Base-by-base conservation (phyloP, 768 basidiomycete species). In the Scleroderma bovista region DNA sequence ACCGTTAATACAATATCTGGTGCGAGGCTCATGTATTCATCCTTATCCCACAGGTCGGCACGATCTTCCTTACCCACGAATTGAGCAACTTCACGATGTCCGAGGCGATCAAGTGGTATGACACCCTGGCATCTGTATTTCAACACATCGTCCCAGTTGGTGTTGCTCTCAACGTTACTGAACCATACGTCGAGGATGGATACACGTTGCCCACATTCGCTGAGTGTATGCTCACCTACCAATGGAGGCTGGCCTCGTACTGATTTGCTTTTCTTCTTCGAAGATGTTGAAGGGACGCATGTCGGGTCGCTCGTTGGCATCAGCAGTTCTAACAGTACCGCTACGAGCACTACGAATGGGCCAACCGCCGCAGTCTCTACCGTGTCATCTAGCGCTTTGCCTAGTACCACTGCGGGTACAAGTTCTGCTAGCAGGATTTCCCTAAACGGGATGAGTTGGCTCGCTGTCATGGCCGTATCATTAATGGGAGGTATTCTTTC, bases 71-170 rank as follows among this genome's bases (percentile, higher is more conserved):
- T 49, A 75, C 76, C 3, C 82, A 84, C 51, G 82, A 84, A 49
- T 57, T 83, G 49, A 77, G 77, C 57, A 79, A 78, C 51, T 80
- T 69, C 52, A 83, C 82, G 6, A 82, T 84, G 82, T 58, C 62
- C 17, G 71, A 78, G 55, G 82, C 81, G 1, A 57, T 80, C 19
- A 75, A 78, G 44, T 77, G 65, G 52, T 76, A 81, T 51, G 57
- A 66, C 1, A 63, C 64, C 48, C 63, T 84, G 23, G 72, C 72
- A 51, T 44, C 63, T 3, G 70, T 69, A 0, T 83, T 84, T 58
- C 36, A 64, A 50, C 39, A 77, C 51, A 59, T 84, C 26, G 77
- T 80, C 11, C 81, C 82, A 17, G 63, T 83, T 38, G 75, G 71
- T n/a, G 75, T 79, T 5, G 75, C 75, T 0, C 49, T 72, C 7